Conservation (phyloP, 139 green algal genomes). For the Chlorella sp. region DNA sequence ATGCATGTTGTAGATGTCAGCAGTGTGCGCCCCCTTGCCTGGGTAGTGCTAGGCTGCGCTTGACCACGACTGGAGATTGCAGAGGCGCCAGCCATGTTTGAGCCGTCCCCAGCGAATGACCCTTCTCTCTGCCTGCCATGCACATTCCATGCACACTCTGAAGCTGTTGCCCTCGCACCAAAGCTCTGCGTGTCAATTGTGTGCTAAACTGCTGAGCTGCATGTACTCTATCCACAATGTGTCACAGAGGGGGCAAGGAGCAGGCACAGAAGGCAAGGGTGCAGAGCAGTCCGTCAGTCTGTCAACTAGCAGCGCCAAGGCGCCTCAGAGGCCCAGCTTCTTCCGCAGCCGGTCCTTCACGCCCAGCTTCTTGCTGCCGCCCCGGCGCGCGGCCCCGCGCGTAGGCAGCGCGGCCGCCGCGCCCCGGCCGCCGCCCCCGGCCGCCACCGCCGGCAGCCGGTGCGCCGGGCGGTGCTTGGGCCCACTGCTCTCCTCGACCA, state of each 20-base stretch:
- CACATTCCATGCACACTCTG: no score
- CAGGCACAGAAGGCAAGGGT: no score
- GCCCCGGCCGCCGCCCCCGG: not conserved
- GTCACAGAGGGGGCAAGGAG: no score
- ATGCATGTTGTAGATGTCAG: no score
- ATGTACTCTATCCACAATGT: not conserved
- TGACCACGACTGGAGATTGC: no score
- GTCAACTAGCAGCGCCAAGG: not conserved
- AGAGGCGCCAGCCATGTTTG: no score
- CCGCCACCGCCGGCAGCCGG: not conserved
- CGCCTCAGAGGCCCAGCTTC: conserved; percentile 3
- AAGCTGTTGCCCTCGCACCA: not conserved
- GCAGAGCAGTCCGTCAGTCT: no score
- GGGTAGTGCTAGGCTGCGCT: no score
- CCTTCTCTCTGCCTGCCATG: no score
- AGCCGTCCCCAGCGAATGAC: no score
- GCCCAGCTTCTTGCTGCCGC: conserved; percentile 4
- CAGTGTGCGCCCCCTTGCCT: no score
- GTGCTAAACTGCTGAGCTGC: not conserved
- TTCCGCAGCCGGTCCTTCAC: conserved; percentile 27
- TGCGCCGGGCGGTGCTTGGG: conserved; percentile 10
- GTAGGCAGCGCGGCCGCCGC: not conserved
- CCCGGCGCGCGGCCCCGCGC: not conserved
- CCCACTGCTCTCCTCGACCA: not conserved
- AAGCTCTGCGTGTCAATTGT: not conserved